Evolutionary conservation across 1,284 basidiomycete genomes (phyloP).

Genomic region (Ceraceosorus guamensis): DNA sequence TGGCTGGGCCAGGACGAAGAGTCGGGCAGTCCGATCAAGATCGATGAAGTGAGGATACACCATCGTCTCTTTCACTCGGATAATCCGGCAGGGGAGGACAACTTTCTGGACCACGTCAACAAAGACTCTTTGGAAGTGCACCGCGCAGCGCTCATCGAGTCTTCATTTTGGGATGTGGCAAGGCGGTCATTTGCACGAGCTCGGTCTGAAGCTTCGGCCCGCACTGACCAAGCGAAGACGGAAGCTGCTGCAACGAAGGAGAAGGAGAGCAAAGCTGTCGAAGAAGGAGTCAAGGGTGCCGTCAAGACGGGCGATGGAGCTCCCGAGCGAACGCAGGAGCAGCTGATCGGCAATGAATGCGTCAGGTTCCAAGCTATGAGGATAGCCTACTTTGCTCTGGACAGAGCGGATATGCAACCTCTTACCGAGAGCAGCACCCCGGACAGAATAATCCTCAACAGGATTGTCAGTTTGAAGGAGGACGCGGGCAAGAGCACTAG

Average conservation of each 20-base stretch:
- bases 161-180: conserved; percentile 80
- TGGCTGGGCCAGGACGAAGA: conserved; percentile 86
- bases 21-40: conserved; percentile 65
- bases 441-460: conserved; percentile 78
- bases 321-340: conserved; percentile 57
- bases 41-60: conserved; percentile 89
- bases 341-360: conserved; percentile 83
- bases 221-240: conserved; percentile 52
- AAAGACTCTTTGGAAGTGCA: conserved; percentile 70
- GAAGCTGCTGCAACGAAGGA: conserved; percentile 52
- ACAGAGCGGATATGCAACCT: conserved; percentile 53
- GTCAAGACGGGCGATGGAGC: conserved; percentile 19
- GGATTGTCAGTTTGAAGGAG: conserved; percentile 91
- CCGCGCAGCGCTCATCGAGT: conserved; percentile 74
- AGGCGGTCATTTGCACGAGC: conserved; percentile 64
- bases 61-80: conserved; percentile 88
- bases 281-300: not conserved
- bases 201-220: conserved; percentile 57
- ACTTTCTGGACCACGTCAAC: conserved; percentile 72
- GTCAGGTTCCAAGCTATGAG: conserved; percentile 94
- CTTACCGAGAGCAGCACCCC: conserved; percentile 55
- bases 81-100: conserved; percentile 67
- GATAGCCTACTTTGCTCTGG: conserved; percentile 89
- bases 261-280: conserved; percentile 4
- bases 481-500: conserved; percentile 67